Evolutionary conservation across 768 basidiomycete species (phyloP), one percentile per base, ranked within the genome.

Genomic region (Pleurotus salmoneostramineus): DNA sequence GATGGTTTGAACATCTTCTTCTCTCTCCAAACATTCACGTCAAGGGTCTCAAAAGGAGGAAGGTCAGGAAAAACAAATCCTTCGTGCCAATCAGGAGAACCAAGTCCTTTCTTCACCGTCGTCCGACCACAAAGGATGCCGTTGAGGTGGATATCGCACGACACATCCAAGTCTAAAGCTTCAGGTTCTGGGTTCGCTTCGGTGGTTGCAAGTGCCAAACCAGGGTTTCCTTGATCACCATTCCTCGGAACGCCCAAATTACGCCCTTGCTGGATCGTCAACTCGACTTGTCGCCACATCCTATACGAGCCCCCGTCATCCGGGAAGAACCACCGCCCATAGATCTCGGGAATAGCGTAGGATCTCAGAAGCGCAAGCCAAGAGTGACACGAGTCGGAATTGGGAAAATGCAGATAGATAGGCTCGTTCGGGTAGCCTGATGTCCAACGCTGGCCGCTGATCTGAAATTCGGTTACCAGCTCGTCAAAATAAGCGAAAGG

Each of bases 321-420:
- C 17, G 82, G 76, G 40, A 75, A 74, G 62, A 78, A 74, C 67
- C 78, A 72, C 62, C 77, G 76, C 35, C 88, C 91, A 66, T 92
- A 91, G 56, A 88, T 83, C 69, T 93, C 92, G 0, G 91, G 87
- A 51, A 80, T 79, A 10, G 93, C 87, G 69, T 89, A 93, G 3
- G 92, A 91, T 58, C 86, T 84, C 56, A 94, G 76, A 51, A 95
- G 82, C 21, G 87, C 84, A 49, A 90, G 77, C 92, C 93, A 95
- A 2, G 86, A 83, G 62, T 85, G 81, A 63, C 83, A 82, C 5
- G 75, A 70, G 56, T 91, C 88, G 1, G 80, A 63, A 61, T 83
- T 84, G 33, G 77, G 65, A 67, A 95, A 92, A 62, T 85, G 82
- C 37, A 94, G 74, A 69, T 91, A 92, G 50, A 94, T 72, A 1